These are phyloP conservation scores for Anacardium occidentale DNA, from an alignment of 345 rosid genomes.

Conservation along the genomic window DNA sequence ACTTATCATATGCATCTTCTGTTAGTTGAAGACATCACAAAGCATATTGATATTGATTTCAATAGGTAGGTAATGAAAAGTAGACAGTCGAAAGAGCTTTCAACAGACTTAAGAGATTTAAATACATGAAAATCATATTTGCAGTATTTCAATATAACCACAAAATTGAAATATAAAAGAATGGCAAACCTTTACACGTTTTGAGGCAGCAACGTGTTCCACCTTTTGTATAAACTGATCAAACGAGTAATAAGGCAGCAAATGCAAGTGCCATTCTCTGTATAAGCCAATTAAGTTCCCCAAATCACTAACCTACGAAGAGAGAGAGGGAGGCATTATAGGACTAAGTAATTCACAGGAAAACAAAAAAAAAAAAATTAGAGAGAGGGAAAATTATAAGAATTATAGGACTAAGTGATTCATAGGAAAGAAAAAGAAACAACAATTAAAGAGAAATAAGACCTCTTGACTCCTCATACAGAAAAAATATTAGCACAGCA, in stretches of 20 bases:
- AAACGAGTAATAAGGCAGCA: constrained; percentile 78
- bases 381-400: too few relatives aligned
- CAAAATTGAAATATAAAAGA: background rate
- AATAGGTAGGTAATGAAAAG: too few relatives aligned
- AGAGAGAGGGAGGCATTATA: background rate
- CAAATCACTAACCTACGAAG: constrained; percentile 64
- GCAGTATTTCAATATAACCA: background rate
- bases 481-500: background rate
- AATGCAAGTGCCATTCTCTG: constrained; percentile 80
- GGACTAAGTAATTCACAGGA: background rate
- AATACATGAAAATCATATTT: background rate
- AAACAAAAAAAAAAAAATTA: background rate
- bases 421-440: background rate
- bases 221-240: constrained; percentile 82
- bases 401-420: background rate
- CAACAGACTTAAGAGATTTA: background rate
- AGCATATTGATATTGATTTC: too few relatives aligned
- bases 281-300: constrained; percentile 71
- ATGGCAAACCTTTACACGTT: constrained; percentile 66
- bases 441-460: background rate
- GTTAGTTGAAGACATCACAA: too few relatives aligned
- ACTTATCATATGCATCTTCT: too few relatives aligned
- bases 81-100: background rate
- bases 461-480: background rate
- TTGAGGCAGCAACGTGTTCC: constrained; percentile 76